phyloP scores from a whole-genome alignment of 768 basidiomycete species.

The Termitomyces sp. region DNA sequence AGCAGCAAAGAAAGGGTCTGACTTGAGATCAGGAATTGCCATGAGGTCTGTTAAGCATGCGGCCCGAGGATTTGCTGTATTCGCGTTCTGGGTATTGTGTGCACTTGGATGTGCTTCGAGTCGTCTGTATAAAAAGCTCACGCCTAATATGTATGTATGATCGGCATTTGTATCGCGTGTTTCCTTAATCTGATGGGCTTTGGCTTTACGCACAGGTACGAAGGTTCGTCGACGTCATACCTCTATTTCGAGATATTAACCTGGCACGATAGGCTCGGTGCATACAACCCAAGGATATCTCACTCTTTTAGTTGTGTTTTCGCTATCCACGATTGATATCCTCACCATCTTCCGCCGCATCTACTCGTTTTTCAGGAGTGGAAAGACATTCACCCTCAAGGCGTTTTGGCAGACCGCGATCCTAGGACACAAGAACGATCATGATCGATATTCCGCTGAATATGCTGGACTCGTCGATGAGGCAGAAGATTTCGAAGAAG shows the following conservation, averaged over 20 bases:
- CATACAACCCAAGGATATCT: constrained; percentile 65
- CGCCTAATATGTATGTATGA: constrained; percentile 77
- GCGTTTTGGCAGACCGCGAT: constrained; percentile 56
- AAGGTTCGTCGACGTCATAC: constrained; percentile 34
- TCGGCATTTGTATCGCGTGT: constrained; percentile 14
- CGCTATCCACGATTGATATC: constrained; percentile 46
- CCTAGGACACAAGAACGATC: constrained; percentile 37
- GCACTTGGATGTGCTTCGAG: constrained; percentile 64
- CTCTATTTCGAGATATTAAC: neutral
- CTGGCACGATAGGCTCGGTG: constrained; percentile 29
- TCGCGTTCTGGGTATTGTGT: constrained; percentile 58
- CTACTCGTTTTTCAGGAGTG: constrained; percentile 38
- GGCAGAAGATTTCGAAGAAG: constrained; percentile 46
- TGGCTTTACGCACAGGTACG: constrained; percentile 46
- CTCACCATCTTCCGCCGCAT: constrained; percentile 45
- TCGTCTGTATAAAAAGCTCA: constrained; percentile 68
- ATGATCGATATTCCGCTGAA: constrained; percentile 31
- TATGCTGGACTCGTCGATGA: constrained; percentile 60
- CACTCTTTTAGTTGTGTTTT: constrained; percentile 31
- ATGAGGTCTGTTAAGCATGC: constrained; percentile 75
- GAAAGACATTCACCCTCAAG: constrained; percentile 39
- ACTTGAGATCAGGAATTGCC: constrained; percentile 54
- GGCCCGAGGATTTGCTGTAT: constrained; percentile 50
- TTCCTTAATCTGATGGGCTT: constrained; percentile 15
- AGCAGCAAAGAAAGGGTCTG: neutral